phyloP scores from a whole-genome alignment of 2,329 filamentous ascomycete species.

The Ilyonectria sp. region DNA sequence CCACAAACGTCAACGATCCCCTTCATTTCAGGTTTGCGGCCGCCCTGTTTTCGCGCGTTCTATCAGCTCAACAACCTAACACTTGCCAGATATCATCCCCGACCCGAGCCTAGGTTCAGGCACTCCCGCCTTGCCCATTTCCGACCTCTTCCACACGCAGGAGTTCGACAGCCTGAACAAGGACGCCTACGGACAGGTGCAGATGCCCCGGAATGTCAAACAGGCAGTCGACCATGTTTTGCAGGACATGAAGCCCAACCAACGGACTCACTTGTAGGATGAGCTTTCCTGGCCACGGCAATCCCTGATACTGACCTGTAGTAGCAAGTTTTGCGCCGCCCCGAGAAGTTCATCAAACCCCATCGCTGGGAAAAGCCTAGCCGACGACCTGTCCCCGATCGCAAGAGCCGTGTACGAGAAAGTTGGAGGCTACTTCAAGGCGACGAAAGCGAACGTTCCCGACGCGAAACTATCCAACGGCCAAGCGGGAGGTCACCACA shows the following conservation, averaged over 20 bases:
- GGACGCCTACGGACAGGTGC: slow-evolving; percentile 73
- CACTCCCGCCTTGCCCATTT: slow-evolving; percentile 65
- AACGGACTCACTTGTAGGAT: slow-evolving; percentile 77
- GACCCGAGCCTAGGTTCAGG: slow-evolving; percentile 73
- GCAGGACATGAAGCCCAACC: slow-evolving; percentile 79
- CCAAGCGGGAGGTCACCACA: slow-evolving; percentile 41
- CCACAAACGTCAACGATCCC: slow-evolving; percentile 86
- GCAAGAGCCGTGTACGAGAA: slow-evolving; percentile 58
- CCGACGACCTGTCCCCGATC: slow-evolving; percentile 65
- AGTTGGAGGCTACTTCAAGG: slow-evolving; percentile 58
- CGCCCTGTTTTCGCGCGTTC: neutral
- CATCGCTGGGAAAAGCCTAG: slow-evolving; percentile 49
- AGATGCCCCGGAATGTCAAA: slow-evolving; percentile 76
- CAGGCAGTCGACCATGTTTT: slow-evolving; percentile 82
- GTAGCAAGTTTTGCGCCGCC: slow-evolving; percentile 67
- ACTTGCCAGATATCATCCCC: slow-evolving; percentile 74
- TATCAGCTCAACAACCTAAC: slow-evolving; percentile 34
- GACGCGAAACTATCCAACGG: slow-evolving; percentile 56
- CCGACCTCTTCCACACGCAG: slow-evolving; percentile 65
- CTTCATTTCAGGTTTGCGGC: slow-evolving; percentile 77
- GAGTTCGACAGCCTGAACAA: slow-evolving; percentile 79
- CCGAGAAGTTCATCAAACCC: slow-evolving; percentile 43
- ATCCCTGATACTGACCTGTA: slow-evolving; percentile 46
- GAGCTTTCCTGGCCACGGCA: neutral
- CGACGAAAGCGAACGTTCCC: slow-evolving; percentile 52